A percentile compares a stretch with the other conserved stretches of the same genome.
phyloP scores from a whole-genome alignment of 139 green algal species.

The Volvox reticuliferus region DNA sequence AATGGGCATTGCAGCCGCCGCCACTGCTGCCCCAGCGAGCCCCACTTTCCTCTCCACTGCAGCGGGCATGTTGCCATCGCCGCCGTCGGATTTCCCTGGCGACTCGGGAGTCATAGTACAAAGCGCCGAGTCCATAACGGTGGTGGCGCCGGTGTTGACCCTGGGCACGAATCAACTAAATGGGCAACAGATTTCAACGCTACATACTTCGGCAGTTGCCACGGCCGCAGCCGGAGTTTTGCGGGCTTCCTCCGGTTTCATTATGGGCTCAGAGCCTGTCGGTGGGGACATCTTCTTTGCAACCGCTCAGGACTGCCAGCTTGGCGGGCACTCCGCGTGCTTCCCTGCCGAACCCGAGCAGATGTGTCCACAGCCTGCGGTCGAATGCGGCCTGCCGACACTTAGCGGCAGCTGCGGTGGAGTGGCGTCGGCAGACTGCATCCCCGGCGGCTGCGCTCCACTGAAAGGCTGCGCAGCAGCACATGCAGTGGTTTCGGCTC shows the following conservation, averaged over 20 bases:
- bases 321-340: background rate
- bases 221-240: background rate
- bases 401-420: background rate
- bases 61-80: background rate
- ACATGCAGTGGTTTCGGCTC: conserved; percentile 6
- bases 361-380: background rate
- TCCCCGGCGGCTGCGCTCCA: background rate
- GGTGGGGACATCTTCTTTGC: background rate
- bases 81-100: background rate
- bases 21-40: background rate
- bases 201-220: background rate
- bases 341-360: background rate
- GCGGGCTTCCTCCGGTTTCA: background rate
- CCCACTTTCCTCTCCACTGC: background rate
- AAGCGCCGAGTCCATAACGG: background rate
- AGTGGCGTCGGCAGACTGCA: background rate
- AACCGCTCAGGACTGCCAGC: background rate
- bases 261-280: background rate
- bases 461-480: background rate
- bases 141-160: background rate
- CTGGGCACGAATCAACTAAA: background rate
- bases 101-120: background rate
- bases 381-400: background rate
- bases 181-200: background rate
- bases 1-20: background rate